Evolutionary conservation across 2,329 filamentous ascomycete species (phyloP).

Genomic region (Fusarium brachygibbosum): DNA sequence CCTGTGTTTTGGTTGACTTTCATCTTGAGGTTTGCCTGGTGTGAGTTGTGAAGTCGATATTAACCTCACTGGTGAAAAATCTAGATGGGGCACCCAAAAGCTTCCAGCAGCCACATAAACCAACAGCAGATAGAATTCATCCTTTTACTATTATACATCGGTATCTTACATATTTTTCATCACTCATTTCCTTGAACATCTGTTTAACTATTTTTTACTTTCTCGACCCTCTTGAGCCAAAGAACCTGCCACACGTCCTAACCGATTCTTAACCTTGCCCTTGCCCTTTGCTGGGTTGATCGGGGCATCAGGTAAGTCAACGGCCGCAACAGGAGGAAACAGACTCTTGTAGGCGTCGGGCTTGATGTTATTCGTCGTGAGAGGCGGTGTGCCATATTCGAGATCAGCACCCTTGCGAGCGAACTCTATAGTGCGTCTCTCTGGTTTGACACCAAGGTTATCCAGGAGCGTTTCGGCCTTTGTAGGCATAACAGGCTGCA

Average conservation of each 20-base stretch:
- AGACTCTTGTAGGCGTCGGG: constrained; percentile 58
- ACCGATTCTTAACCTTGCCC: constrained; percentile 45
- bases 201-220: constrained; percentile 1
- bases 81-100: constrained; percentile 22
- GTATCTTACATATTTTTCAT: constrained; percentile 32
- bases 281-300: background rate
- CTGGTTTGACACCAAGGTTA: constrained; percentile 76
- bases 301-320: constrained; percentile 42
- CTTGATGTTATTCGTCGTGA: constrained; percentile 17
- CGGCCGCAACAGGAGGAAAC: constrained; percentile 63
- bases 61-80: constrained; percentile 32
- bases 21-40: constrained; percentile 53
- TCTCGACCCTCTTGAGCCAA: constrained; percentile 50
- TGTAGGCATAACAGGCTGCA: constrained; percentile 91
- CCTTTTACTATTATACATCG: constrained; percentile 36
- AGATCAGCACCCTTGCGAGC: constrained; percentile 74
- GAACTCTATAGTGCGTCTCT: constrained; percentile 72
- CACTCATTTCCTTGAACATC: constrained; percentile 6
- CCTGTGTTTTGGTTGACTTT: constrained; percentile 61
- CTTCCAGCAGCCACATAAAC: background rate
- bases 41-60: constrained; percentile 24
- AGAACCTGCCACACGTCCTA: constrained; percentile 48
- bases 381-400: constrained; percentile 71
- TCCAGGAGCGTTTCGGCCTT: constrained; percentile 82
- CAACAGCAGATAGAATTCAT: background rate